phyloP scores from a whole-genome alignment of 108 stramenopile genomes.

The Pseudonitzschia delicatissima region DNA sequence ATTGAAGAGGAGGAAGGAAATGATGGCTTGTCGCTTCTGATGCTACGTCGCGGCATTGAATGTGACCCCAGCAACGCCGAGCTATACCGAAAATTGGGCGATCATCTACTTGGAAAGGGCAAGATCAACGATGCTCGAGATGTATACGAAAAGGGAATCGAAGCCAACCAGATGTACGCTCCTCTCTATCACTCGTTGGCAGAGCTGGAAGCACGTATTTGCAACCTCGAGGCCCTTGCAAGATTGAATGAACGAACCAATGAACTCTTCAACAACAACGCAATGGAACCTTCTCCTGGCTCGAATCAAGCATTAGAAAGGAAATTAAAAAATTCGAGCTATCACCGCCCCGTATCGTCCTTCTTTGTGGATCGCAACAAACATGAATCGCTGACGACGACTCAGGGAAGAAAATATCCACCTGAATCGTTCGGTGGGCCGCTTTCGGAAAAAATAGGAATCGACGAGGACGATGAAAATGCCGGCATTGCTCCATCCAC shows the following conservation, averaged over 20 bases:
- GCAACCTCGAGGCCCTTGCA: conserved; percentile 79
- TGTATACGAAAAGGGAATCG: conserved; percentile 72
- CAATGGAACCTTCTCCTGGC: conserved; percentile 41
- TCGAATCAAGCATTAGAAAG: conserved; percentile 29
- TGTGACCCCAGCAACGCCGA: conserved; percentile 62
- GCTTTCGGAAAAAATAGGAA: conserved; percentile 59
- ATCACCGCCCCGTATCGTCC: neutral
- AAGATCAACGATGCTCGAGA: conserved; percentile 65
- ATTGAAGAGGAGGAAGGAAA: conserved; percentile 47
- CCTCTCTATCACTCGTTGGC: conserved; percentile 85
- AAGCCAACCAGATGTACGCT: conserved; percentile 73
- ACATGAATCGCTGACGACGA: conserved; percentile 1
- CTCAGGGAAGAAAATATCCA: conserved; percentile 19
- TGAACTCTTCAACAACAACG: conserved; percentile 65
- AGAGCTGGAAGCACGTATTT: conserved; percentile 79
- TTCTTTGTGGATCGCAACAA: conserved; percentile 4
- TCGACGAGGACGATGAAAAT: conserved; percentile 29
- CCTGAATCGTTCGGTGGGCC: conserved; percentile 27
- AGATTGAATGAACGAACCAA: conserved; percentile 70
- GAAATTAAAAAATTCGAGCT: conserved; percentile 3
- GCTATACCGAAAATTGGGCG: conserved; percentile 65
- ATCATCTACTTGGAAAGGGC: conserved; percentile 49
- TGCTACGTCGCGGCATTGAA: conserved; percentile 76
- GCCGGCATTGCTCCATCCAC: too few relatives aligned
- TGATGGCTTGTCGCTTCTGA: conserved; percentile 51